Conservation (phyloP, 2,329 filamentous ascomycete species). For the Didymella segeticola region DNA sequence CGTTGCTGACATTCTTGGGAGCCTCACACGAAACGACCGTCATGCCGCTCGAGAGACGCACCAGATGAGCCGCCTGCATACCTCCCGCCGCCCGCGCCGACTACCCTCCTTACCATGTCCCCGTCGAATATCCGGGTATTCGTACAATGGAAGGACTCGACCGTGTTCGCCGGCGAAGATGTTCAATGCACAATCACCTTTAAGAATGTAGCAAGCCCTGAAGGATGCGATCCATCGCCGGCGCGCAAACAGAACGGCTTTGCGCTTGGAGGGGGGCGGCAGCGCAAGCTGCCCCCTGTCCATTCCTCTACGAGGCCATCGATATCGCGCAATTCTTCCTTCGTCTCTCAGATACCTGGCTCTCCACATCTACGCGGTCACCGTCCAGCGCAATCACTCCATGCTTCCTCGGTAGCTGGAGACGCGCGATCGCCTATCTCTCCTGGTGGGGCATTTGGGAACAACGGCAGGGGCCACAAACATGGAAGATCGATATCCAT, state of each 20-base stretch:
- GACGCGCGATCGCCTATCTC: constrained; percentile 35
- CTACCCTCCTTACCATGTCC: constrained; percentile 43
- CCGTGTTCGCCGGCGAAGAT: constrained; percentile 95
- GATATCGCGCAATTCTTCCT: constrained; percentile 47
- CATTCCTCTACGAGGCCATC: constrained; percentile 46
- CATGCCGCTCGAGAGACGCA: constrained; percentile 36
- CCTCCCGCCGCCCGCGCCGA: constrained; percentile 34
- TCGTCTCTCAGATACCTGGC: constrained; percentile 36
- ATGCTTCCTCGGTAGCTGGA: constrained; percentile 46
- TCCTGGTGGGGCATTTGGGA: constrained; percentile 28
- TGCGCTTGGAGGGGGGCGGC: constrained; percentile 43
- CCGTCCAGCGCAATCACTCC: constrained; percentile 70
- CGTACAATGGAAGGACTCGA: constrained; percentile 91
- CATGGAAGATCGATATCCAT: constrained; percentile 59
- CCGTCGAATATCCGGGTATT: constrained; percentile 84
- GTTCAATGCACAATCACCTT: constrained; percentile 96
- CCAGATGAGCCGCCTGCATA: constrained; percentile 42
- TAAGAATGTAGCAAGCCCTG: constrained; percentile 75
- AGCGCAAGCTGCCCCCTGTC: constrained; percentile 48
- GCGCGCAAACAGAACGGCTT: constrained; percentile 47
- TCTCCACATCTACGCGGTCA: constrained; percentile 61
- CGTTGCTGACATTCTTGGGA: constrained; percentile 5
- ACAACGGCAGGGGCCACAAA: constrained; percentile 37
- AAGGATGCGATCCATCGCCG: constrained; percentile 41
- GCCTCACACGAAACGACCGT: constrained; percentile 23